Evolutionary conservation across 768 basidiomycete species (phyloP).

Genomic region (Psilocybe subaeruginosa): DNA sequence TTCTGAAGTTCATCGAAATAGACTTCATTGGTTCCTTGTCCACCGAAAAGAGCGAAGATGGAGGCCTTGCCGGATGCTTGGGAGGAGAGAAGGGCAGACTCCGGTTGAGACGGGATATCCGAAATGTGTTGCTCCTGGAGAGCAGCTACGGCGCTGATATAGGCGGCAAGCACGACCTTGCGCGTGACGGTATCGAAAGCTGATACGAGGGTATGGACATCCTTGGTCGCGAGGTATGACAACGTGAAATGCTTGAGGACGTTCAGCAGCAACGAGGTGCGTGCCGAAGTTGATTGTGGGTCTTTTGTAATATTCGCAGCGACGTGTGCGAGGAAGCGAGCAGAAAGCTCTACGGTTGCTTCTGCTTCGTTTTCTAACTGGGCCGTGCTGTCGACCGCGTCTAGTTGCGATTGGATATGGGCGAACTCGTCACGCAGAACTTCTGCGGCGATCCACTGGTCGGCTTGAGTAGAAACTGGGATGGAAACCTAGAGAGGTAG

Average conservation of each 20-base stretch:
- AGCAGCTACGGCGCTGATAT: conserved; percentile 74
- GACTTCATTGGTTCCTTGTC: conserved; percentile 97
- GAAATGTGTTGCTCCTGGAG: conserved; percentile 57
- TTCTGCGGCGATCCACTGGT: conserved; percentile 94
- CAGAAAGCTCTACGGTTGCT: conserved; percentile 76
- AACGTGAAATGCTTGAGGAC: conserved; percentile 79
- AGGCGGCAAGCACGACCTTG: conserved; percentile 75
- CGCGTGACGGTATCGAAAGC: conserved; percentile 76
- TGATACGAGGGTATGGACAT: conserved; percentile 83
- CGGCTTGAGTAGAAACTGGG: conserved; percentile 77
- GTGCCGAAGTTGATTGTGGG: conserved; percentile 51
- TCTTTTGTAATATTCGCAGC: conserved; percentile 64
- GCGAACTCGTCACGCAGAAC: conserved; percentile 88
- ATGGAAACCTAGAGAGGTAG: conserved; percentile 65
- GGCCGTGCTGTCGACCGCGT: conserved; percentile 55
- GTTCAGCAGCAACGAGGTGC: conserved; percentile 70
- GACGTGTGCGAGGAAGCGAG: conserved; percentile 82
- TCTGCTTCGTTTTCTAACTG: conserved; percentile 60
- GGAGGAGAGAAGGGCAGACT: conserved; percentile 72
- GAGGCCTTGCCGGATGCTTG: conserved; percentile 65
- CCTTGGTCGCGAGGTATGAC: conserved; percentile 69
- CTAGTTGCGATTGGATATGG: conserved; percentile 60
- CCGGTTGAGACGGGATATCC: conserved; percentile 59
- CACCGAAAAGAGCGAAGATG: conserved; percentile 94
- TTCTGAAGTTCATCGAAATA: conserved; percentile 96